phyloP scores from a whole-genome alignment of 257 asterid genomes.

The Vinca minor region DNA sequence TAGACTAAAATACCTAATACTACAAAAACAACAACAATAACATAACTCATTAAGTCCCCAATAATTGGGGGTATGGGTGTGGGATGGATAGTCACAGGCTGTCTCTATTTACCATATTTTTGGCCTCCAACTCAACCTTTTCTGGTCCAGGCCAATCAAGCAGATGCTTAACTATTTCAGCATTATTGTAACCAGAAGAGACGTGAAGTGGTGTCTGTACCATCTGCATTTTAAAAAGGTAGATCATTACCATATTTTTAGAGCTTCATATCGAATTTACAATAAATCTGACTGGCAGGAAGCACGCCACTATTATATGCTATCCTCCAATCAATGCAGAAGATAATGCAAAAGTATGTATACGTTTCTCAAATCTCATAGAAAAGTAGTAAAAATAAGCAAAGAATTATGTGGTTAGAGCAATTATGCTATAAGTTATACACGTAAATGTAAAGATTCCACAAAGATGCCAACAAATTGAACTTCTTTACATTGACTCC shows the following conservation, averaged over 20 bases:
- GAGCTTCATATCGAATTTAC: background rate
- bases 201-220: slow-evolving; percentile 96
- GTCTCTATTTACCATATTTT: slow-evolving; percentile 61
- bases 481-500: too few relatives aligned
- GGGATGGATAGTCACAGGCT: too few relatives aligned
- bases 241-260: background rate
- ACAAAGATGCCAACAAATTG: too few relatives aligned
- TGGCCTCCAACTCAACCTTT: slow-evolving; percentile 79
- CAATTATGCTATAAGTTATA: too few relatives aligned
- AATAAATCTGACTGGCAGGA: background rate
- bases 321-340: background rate
- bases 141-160: slow-evolving; percentile 74
- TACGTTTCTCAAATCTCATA: background rate
- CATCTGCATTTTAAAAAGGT: slow-evolving; percentile 47
- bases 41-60: too few relatives aligned
- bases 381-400: too few relatives aligned
- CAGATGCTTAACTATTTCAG: slow-evolving; percentile 64
- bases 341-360: background rate
- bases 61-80: too few relatives aligned
- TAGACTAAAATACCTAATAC: background rate
- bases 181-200: slow-evolving; percentile 83
- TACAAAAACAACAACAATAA: background rate
- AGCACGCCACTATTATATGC: background rate
- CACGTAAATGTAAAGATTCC: too few relatives aligned
- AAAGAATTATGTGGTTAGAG: too few relatives aligned